phyloP scores from a whole-genome alignment of 371 early-diverging fungal genomes.

The Rhizopus delemar region DNA sequence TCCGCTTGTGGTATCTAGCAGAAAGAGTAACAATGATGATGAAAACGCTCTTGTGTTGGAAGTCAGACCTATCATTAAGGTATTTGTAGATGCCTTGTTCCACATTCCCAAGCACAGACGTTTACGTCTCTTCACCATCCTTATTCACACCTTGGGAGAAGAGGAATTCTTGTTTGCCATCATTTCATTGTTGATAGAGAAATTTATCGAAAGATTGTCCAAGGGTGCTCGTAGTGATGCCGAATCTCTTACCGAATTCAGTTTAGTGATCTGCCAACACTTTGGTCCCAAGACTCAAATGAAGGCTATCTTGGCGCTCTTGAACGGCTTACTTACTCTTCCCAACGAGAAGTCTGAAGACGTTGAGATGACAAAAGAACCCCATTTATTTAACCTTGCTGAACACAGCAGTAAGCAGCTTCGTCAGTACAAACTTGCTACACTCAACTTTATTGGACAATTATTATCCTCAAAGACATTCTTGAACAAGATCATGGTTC shows the following conservation, averaged over 20 bases:
- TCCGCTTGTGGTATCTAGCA: conserved; percentile 69
- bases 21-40: conserved; percentile 49
- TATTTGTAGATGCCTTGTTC: conserved; percentile 89
- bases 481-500: conserved; percentile 56
- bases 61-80: conserved; percentile 77
- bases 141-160: conserved; percentile 82
- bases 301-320: conserved; percentile 60
- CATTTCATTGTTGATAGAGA: conserved; percentile 73
- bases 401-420: conserved; percentile 68
- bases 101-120: conserved; percentile 95
- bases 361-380: conserved; percentile 26
- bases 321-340: conserved; percentile 58
- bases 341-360: conserved; percentile 67
- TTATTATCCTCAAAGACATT: conserved; percentile 68
- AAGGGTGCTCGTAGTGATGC: conserved; percentile 60
- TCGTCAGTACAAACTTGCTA: conserved; percentile 76
- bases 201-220: conserved; percentile 56
- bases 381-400: conserved; percentile 47
- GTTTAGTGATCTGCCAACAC: conserved; percentile 59
- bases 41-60: conserved; percentile 43
- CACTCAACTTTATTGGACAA: conserved; percentile 67
- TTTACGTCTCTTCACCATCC: conserved; percentile 80
- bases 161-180: conserved; percentile 74
- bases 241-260: conserved; percentile 68
- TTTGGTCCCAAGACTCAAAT: conserved; percentile 73